Base-by-base conservation (phyloP, 2,329 filamentous ascomycete genomes). In the Amesomyces nigricolor region DNA sequence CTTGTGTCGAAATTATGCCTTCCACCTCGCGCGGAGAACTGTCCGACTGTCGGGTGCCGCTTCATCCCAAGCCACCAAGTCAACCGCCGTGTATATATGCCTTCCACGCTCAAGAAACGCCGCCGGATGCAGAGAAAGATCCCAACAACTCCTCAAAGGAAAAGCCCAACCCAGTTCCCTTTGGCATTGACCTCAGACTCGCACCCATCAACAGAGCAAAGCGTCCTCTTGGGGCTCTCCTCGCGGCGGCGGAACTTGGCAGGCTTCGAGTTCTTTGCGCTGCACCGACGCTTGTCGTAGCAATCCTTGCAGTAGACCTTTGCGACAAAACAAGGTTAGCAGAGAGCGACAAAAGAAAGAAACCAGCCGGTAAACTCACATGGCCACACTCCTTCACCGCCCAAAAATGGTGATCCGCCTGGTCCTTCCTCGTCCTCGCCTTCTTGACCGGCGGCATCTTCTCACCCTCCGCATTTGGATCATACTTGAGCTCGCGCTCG, bases 321-420 rank as follows among this genome's bases (percentile, higher is more conserved):
- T 45, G 6, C 42, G 40, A n/a, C 52, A 17, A 42, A 3, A 38
- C 19, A 26, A 19, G 17, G 47, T 59, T 14, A 55, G 22, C 17
- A 44, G 47, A 38, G 19, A 3, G 8, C 9, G 22, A 9, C 13
- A 4, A 47, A 48, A 17, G 30, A 32, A 40, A 40, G 17, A 19
- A 19, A 19, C 17, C 30, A 37, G 16, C 4, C 2, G 26, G 44
- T 46, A 29, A 47, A 69, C 78, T 67, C 79, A 97, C 94, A 74
- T 99, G 94, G 61, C 94, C 94, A 69, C 94, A 99, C 50, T 80
- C 80, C 71, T 91, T 96, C 37, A 94, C 79, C 0, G 94, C 87
- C 91, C 91, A 97, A 59, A 97, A 92, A 65, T 96, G 88, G 66
- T 89, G 85, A 71, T 95, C 91, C 19, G 77, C 79, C 6, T 75